These are phyloP conservation scores for Podaxis sp. DNA, from an alignment of 768 basidiomycete genomes.

Conservation along the genomic window DNA sequence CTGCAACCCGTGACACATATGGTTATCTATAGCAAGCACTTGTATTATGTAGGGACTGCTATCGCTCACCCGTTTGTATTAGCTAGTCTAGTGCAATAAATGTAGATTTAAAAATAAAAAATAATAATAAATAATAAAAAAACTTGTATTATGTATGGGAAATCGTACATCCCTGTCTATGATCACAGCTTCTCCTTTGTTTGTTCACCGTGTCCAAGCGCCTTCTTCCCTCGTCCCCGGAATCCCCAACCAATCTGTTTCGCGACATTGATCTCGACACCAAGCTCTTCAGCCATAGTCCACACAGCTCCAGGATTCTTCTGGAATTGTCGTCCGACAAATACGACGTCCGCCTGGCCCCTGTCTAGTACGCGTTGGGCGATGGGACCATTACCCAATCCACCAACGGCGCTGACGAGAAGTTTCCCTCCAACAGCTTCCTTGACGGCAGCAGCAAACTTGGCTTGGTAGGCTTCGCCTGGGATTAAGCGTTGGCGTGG, in stretches of 20 bases:
- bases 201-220: constrained; percentile 1
- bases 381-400: constrained; percentile 51
- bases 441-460: constrained; percentile 54
- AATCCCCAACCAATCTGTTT: constrained; percentile 25
- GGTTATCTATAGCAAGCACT: too few relatives aligned
- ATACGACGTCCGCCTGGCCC: constrained; percentile 58
- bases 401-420: constrained; percentile 49
- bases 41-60: too few relatives aligned
- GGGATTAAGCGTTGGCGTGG: constrained; percentile 35
- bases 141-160: too few relatives aligned
- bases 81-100: too few relatives aligned
- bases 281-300: constrained; percentile 40
- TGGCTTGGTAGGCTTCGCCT: constrained; percentile 51
- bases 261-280: constrained; percentile 15
- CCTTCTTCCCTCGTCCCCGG: constrained; percentile 16
- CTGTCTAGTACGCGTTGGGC: constrained; percentile 58
- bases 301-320: constrained; percentile 55
- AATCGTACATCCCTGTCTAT: too few relatives aligned
- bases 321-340: constrained; percentile 54
- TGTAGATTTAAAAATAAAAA: too few relatives aligned
- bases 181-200: neutral
- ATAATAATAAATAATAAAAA: too few relatives aligned
- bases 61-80: too few relatives aligned
- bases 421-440: constrained; percentile 35
- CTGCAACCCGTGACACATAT: too few relatives aligned